Base-by-base conservation (phyloP, 2,329 filamentous ascomycete genomes). In the Ceratocystis colombiana region DNA sequence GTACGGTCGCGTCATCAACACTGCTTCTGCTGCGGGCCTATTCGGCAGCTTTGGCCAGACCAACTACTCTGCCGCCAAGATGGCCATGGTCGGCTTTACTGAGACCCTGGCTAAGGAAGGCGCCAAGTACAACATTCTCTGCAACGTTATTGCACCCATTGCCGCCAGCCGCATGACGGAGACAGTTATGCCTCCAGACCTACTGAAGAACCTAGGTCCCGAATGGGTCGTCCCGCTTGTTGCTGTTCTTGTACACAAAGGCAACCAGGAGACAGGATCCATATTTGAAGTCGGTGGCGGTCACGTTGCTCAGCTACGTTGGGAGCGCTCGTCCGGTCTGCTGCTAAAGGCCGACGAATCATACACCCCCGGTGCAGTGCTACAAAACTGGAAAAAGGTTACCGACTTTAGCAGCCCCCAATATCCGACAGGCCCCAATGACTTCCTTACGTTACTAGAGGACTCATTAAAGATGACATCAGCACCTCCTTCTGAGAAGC, bases 21-120 rank as follows among this genome's bases (percentile, higher is more conserved):
- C 94, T 28, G 86, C 93, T 46, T 97, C 93, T n/a, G 91, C 91
- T 67, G 92, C 94, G 69, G 94, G 94, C 72, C 82, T 99, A 65
- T 97, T 96, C 75, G 94, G 94, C 73, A 94, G 85, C 79, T 97
- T 96, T 74, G 94, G 93, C 70, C 93, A 97, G 80, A 85, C 87
- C 75, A 97, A 96, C 79, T 99, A 99, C 79, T 96, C 93, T 65
- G 92, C 94, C 68, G 94, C 94, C 73, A 99, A 97, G 81, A 83
- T 97, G 70, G 89, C 89, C 70, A 86, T 96, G 79, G 91, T 99
- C 69, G 94, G 93, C 71, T 97, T 97, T 80, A 96, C 92, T 48
- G 93, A 99, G 82, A 96, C 94, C 3, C 83, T 99, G 69, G 94
- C 94, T 68, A 97, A 97, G 82, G 94, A 99, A 80, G 94, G 94